Evolutionary conservation across 1,139 yeast species (phyloP).

Genomic region (Debaryomycetaceae sp.): DNA sequence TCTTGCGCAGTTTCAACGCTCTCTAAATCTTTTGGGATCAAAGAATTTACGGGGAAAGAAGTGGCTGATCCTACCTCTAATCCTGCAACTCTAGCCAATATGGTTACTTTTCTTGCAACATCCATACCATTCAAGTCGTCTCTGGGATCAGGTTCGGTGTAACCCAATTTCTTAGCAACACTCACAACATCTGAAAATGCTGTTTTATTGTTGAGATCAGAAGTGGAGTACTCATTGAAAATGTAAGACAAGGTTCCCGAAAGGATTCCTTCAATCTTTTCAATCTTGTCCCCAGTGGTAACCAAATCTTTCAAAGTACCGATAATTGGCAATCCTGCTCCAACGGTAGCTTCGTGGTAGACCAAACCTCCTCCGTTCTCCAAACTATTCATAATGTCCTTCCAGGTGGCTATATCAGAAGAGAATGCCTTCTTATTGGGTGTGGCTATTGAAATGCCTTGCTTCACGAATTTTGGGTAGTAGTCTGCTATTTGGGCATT

Average conservation of each 20-base stretch:
- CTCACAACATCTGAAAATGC: constrained; percentile 87
- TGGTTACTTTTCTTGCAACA: constrained; percentile 96
- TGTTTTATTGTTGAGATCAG: constrained; percentile 50
- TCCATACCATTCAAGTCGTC: constrained; percentile 97
- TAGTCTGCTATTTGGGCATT: constrained; percentile 69
- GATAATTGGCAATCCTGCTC: constrained; percentile 95
- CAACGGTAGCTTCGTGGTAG: constrained; percentile 98
- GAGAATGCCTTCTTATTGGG: constrained; percentile 98
- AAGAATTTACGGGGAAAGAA: constrained; percentile 91
- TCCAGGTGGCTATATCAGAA: constrained; percentile 72
- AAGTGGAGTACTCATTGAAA: constrained; percentile 85
- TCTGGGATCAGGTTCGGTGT: constrained; percentile 99
- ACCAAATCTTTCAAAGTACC: constrained; percentile 84
- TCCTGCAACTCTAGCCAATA: constrained; percentile 90
- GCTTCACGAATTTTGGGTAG: constrained; percentile 69
- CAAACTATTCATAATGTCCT: constrained; percentile 58
- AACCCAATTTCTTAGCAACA: constrained; percentile 86
- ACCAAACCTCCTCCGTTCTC: constrained; percentile 69
- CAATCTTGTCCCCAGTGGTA: constrained; percentile 87
- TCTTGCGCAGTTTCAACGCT: constrained; percentile 69
- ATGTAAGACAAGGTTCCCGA: constrained; percentile 97
- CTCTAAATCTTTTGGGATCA: constrained; percentile 86
- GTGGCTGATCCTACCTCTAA: constrained; percentile 83
- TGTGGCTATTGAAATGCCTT: constrained; percentile 90
- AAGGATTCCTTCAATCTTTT: constrained; percentile 90